Evolutionary conservation across 2,329 filamentous ascomycete species (phyloP).

Genomic region (Epichloe hybrida): DNA sequence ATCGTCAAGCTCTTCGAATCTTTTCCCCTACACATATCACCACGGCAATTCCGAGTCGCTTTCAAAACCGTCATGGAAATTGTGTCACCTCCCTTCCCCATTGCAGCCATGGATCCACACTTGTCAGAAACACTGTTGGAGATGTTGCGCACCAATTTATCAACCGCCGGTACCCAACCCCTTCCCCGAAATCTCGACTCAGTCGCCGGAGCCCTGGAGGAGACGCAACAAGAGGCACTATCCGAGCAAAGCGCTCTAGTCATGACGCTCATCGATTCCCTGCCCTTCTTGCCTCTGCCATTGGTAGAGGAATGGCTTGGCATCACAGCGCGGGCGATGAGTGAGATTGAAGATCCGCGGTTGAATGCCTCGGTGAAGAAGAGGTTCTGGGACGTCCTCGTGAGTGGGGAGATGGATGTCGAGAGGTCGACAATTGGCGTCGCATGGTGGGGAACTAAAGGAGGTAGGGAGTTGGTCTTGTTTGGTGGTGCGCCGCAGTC

Average conservation of each 20-base stretch:
- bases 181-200: conserved; percentile 27
- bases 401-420: conserved; percentile 76
- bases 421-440: conserved; percentile 68
- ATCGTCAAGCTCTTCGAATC: conserved; percentile 67
- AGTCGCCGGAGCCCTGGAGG: conserved; percentile 15
- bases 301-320: conserved; percentile 73
- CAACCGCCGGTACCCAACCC: conserved; percentile 33
- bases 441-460: conserved; percentile 65
- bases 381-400: conserved; percentile 67
- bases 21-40: conserved; percentile 65
- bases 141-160: conserved; percentile 50
- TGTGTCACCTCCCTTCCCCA: conserved; percentile 63
- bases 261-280: conserved; percentile 64
- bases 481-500: conserved; percentile 8
- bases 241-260: conserved; percentile 70
- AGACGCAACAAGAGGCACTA: conserved; percentile 22
- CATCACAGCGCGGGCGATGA: conserved; percentile 53
- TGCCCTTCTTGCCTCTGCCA: conserved; percentile 57
- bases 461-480: conserved; percentile 39
- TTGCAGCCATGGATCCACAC: conserved; percentile 59
- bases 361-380: conserved; percentile 54
- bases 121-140: conserved; percentile 74
- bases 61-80: conserved; percentile 77
- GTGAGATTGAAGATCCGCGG: conserved; percentile 43
- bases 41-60: conserved; percentile 76